Evolutionary conservation across 306 rosid genomes (phyloP), one percentile per base, ranked within the genome.

Genomic region (Lupinus albus): DNA sequence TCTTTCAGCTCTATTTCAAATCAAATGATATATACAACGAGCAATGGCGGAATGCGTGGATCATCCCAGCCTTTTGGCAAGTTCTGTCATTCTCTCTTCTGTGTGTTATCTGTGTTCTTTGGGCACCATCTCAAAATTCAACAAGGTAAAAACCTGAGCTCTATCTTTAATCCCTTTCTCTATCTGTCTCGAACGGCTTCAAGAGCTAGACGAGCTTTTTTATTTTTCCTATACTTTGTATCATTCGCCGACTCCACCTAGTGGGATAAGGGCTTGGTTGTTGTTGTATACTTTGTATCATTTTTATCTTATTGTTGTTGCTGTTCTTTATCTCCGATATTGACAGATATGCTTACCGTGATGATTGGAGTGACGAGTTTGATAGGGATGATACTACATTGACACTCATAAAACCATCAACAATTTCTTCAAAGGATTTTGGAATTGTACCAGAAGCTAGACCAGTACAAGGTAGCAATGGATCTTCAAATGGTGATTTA

Each of bases 21-120:
- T 83, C 91, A 41, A 88, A 83, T 21, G 96, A 91, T 64, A 62
- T 83, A 32, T 91, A 91, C 91, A 91, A 88, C 30, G 89, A 91
- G 89, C 80, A 77, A 69, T 91, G 97, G 97, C 94, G 80, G 67
- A 85, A 87, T 73, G 97, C 97, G 3, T 91, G 96, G 97, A 83
- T 91, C 79, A 76, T 91, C 83, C 96, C 97, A 41, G 97, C 96
- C 78, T 91, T 91, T 61, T 91, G 97, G 97, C 97, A 91, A 84
- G 85, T 91, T 80, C 76, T 91, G 44, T 88, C 96, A 6, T 88
- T 85, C 81, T 87, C 97, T 55, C 96, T 91, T 13, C 76, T 91
- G 7, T 83, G 84, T 70, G 88, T 91, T 69, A 85, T 91, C 32
- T 88, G 97, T 63, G 86, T 72, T 75, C 91, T 91, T 28, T 91